These are phyloP conservation scores for Babesia gibsoni DNA, from an alignment of 169 alveolate genomes.

Conservation along the genomic window DNA sequence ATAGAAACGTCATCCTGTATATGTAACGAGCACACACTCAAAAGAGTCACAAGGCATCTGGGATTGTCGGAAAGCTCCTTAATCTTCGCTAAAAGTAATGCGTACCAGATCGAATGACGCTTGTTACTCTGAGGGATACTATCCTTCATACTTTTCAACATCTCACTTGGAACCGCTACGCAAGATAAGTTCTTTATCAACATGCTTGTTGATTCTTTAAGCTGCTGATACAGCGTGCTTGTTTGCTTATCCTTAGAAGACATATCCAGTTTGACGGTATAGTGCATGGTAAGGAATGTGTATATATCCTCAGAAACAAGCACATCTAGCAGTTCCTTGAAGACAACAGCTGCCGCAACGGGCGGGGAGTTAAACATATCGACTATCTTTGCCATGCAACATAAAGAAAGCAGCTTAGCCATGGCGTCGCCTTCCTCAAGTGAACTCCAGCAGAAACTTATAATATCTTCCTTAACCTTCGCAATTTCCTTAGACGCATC, in stretches of 20 bases:
- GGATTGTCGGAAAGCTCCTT: slow-evolving; percentile 1
- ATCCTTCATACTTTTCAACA: neutral
- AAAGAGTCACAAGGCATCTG: neutral
- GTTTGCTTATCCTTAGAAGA: neutral
- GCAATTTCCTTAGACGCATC: neutral
- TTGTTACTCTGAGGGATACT: neutral
- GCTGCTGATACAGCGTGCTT: neutral
- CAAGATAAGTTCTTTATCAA: slow-evolving; percentile 4
- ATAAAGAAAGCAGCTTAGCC: slow-evolving; percentile 8
- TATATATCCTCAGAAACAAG: neutral
- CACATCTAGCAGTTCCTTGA: slow-evolving; percentile 19
- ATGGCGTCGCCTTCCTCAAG: slow-evolving; percentile 12
- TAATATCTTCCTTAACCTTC: neutral
- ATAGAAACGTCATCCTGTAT: neutral
- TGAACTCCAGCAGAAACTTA: slow-evolving; percentile 28
- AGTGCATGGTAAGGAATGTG: slow-evolving; percentile 15
- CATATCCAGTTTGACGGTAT: slow-evolving; percentile 9
- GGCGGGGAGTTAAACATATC: neutral
- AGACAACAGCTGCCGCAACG: slow-evolving; percentile 18
- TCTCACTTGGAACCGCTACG: neutral
- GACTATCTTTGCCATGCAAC: slow-evolving; percentile 13
- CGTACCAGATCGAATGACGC: neutral
- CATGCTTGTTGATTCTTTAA: neutral
- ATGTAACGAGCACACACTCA: neutral
- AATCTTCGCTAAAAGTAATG: slow-evolving; percentile 1